phyloP scores from a whole-genome alignment of 352 stramenopile species.

The Globisporangium iwayamae region DNA sequence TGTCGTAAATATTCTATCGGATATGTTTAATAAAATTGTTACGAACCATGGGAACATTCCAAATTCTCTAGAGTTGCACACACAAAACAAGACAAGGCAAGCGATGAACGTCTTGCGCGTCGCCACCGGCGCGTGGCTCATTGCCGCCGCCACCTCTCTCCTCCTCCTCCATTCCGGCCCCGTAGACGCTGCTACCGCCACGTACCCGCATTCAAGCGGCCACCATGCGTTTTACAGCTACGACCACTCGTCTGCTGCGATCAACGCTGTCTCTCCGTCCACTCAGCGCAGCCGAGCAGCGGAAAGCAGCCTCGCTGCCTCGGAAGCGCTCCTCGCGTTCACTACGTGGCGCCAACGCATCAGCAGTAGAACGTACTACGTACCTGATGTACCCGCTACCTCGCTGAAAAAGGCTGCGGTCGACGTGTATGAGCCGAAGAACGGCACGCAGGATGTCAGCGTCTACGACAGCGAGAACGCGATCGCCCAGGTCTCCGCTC shows the following conservation, averaged over 20 bases:
- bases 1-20: neutral
- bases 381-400: too few species aligned
- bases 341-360: neutral
- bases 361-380: too few species aligned
- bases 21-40: neutral
- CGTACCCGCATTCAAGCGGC: neutral
- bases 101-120: constrained; percentile 1
- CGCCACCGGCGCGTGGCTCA: neutral
- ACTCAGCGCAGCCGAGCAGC: neutral
- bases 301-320: neutral
- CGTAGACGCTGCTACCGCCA: neutral
- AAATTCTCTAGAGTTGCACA: neutral
- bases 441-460: neutral
- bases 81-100: neutral
- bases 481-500: neutral
- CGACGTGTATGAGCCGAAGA: neutral
- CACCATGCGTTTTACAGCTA: neutral
- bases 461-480: neutral
- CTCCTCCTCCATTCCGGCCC: neutral
- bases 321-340: neutral
- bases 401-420: neutral
- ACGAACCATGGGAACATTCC: neutral
- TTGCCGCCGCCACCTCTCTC: neutral
- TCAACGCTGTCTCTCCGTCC: neutral
- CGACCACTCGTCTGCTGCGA: neutral